A percentile compares a stretch with the other conserved stretches of the same genome.
phyloP scores from a whole-genome alignment of 2,329 filamentous ascomycete genomes.

The Fusarium guadeloupense region DNA sequence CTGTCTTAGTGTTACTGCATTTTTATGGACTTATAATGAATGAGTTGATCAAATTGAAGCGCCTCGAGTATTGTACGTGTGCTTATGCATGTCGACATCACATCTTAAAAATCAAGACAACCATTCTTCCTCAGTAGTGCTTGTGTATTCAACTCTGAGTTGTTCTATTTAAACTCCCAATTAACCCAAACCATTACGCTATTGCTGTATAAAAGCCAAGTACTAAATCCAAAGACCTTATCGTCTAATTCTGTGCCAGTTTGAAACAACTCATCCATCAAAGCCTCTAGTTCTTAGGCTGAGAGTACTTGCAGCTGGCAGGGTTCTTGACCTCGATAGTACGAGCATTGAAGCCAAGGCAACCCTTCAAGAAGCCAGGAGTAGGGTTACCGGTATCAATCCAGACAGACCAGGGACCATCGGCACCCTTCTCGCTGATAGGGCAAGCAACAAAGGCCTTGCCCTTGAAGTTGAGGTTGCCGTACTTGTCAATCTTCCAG shows the following conservation, averaged over 20 bases:
- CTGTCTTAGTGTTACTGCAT: too few species aligned
- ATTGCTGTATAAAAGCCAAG: neutral
- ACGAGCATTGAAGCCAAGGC: slow-evolving; percentile 49
- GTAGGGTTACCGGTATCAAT: slow-evolving; percentile 43
- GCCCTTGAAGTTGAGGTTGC: slow-evolving; percentile 58
- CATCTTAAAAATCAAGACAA: too few species aligned
- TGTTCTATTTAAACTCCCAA: too few species aligned
- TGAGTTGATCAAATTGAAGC: too few species aligned
- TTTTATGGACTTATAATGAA: too few species aligned
- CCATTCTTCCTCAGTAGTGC: too few species aligned
- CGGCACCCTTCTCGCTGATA: slow-evolving; percentile 46
- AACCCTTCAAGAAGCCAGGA: slow-evolving; percentile 51
- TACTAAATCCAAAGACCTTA: too few species aligned
- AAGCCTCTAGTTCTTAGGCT: neutral
- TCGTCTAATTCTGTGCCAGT: too few species aligned
- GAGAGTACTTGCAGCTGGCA: slow-evolving; percentile 51
- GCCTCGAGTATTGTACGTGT: too few species aligned
- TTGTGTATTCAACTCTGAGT: too few species aligned
- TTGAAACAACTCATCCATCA: neutral
- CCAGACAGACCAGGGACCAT: slow-evolving; percentile 56
- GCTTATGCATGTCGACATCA: too few species aligned
- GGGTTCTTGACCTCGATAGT: slow-evolving; percentile 45
- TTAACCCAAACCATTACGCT: too few species aligned
- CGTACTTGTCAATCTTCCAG: slow-evolving; percentile 56
- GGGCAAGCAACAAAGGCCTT: slow-evolving; percentile 63